These are phyloP conservation scores for Rhizopus stolonifer DNA, from an alignment of 371 early-diverging fungal genomes.

Conservation along the genomic window DNA sequence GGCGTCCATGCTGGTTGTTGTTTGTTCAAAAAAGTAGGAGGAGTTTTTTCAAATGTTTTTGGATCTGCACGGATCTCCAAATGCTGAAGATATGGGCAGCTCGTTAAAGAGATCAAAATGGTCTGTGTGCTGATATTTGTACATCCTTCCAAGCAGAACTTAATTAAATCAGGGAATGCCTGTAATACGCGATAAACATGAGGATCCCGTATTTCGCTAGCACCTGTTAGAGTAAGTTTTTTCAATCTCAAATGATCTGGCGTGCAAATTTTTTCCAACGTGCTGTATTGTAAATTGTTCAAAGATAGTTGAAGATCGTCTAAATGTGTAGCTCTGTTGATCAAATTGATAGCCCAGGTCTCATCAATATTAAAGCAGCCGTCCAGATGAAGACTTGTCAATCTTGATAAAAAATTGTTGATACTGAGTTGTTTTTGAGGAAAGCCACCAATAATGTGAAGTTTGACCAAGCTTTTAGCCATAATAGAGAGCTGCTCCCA, in stretches of 20 bases:
- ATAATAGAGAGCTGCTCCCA: conserved; percentile 23
- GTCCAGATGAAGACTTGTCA: conserved; percentile 22
- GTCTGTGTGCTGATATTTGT: neutral
- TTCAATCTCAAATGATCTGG: conserved; percentile 10
- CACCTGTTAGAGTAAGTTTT: conserved; percentile 28
- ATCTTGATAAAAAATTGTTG: conserved; percentile 16
- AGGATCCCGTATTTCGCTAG: conserved; percentile 12
- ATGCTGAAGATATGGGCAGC: conserved; percentile 16
- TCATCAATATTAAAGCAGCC: conserved; percentile 23
- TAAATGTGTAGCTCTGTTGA: conserved; percentile 13
- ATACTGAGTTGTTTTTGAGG: conserved; percentile 11
- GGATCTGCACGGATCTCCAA: conserved; percentile 34
- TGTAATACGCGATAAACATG: conserved; percentile 6
- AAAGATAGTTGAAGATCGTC: conserved; percentile 27
- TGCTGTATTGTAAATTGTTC: conserved; percentile 2
- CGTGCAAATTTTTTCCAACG: conserved; percentile 17
- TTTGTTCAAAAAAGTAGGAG: neutral
- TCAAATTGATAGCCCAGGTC: conserved; percentile 14
- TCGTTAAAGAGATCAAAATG: conserved; percentile 9
- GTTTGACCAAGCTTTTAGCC: conserved; percentile 3
- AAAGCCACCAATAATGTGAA: conserved; percentile 32
- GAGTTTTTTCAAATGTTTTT: neutral
- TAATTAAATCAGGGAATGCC: conserved; percentile 21
- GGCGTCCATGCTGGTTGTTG: neutral
- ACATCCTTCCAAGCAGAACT: conserved; percentile 26